Evolutionary conservation across 805 yeast genomes (phyloP).

Genomic region (Metschnikowia reukaufii): DNA sequence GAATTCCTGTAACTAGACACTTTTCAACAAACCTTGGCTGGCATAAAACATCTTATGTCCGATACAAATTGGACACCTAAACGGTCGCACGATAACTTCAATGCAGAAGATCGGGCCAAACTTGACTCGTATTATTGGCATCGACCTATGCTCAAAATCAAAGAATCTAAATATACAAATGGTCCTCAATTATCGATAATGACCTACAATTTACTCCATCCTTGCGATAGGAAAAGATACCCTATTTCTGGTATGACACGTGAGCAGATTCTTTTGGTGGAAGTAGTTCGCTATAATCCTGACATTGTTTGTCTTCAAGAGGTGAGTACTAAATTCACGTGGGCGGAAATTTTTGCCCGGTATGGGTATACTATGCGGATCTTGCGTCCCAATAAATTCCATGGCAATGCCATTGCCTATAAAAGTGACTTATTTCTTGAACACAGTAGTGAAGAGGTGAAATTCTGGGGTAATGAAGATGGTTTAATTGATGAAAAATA

Average conservation of each 20-base stretch:
- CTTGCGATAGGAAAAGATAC: background rate
- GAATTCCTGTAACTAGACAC: too few species aligned
- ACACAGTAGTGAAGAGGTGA: background rate
- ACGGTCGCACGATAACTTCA: background rate
- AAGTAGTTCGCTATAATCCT: constrained; percentile 7
- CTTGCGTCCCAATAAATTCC: constrained; percentile 1
- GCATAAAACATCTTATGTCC: background rate
- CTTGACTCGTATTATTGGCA: constrained; percentile 1
- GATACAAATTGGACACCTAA: background rate
- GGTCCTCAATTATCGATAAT: constrained; percentile 10
- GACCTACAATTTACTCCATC: constrained; percentile 7
- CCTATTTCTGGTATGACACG: background rate
- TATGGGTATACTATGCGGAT: constrained; percentile 1
- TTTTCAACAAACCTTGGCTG: too few species aligned
- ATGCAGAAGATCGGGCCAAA: background rate
- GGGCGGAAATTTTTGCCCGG: background rate
- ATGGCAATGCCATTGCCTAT: constrained; percentile 5
- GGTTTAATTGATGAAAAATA: background rate
- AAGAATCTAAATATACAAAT: background rate
- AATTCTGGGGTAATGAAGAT: background rate
- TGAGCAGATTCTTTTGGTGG: background rate
- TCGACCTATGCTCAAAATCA: constrained; percentile 4
- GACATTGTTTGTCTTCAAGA: constrained; percentile 12
- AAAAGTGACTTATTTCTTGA: constrained; percentile 1
- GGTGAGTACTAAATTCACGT: background rate